Percentiles rank a stretch among this genome's conserved stretches.
These are phyloP conservation scores for Ustilago hordei DNA, from an alignment of 1,284 basidiomycete species.

Conservation along the genomic window DNA sequence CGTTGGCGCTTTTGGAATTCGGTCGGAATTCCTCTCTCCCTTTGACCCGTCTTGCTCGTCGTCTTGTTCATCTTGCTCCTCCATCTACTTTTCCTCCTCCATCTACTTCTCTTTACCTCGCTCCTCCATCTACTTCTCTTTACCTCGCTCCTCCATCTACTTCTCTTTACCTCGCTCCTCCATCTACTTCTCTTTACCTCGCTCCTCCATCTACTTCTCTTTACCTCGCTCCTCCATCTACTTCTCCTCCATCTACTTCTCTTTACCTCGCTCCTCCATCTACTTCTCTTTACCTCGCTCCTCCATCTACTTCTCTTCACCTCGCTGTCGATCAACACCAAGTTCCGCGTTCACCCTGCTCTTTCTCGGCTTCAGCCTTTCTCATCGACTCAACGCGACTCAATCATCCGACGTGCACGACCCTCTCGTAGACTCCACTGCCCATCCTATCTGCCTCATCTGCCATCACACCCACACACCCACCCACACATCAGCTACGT, in stretches of 20 bases:
- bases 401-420: neutral
- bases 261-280: slow-evolving; percentile 8
- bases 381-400: neutral
- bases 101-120: neutral
- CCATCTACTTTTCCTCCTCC: neutral
- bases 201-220: slow-evolving; percentile 3
- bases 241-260: neutral
- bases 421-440: neutral
- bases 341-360: neutral
- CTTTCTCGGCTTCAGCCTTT: neutral
- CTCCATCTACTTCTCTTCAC: neutral
- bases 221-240: neutral
- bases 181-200: neutral
- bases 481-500: neutral
- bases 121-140: neutral
- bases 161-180: too few species aligned
- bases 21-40: neutral
- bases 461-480: neutral
- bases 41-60: neutral
- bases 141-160: neutral
- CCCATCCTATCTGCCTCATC: neutral
- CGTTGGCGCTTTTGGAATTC: slow-evolving; percentile 20
- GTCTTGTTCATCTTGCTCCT: neutral
- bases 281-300: neutral
- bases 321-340: neutral